Evolutionary conservation across 805 yeast species (phyloP).

Genomic region (Saccharomycopsis schoenii): DNA sequence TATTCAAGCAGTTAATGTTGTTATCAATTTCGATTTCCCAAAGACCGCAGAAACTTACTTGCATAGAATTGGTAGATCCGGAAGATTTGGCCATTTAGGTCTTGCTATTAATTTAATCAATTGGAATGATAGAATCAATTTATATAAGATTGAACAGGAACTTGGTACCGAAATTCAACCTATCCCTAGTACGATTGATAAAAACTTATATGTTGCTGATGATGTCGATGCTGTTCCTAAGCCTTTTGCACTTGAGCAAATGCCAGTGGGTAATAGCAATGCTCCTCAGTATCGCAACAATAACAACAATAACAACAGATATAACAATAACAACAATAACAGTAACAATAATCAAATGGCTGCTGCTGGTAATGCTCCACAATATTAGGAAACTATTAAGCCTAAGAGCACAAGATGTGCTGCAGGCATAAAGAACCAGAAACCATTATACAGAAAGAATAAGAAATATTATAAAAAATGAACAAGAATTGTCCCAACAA

Average conservation of each 20-base stretch:
- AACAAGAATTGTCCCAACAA: too few species aligned
- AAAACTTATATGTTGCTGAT: slow-evolving; percentile 77
- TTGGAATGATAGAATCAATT: slow-evolving; percentile 91
- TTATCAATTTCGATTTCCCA: slow-evolving; percentile 96
- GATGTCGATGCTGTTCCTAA: slow-evolving; percentile 67
- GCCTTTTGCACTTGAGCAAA: slow-evolving; percentile 71
- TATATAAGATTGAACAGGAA: slow-evolving; percentile 94
- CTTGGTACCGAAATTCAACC: slow-evolving; percentile 96
- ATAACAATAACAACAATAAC: slow-evolving; percentile 23
- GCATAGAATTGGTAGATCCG: slow-evolving; percentile 98
- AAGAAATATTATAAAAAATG: too few species aligned
- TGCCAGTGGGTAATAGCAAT: slow-evolving; percentile 31
- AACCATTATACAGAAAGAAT: too few species aligned
- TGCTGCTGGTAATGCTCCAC: neutral
- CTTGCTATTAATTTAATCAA: slow-evolving; percentile 92
- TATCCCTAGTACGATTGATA: slow-evolving; percentile 89
- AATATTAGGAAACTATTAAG: neutral
- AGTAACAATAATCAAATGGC: slow-evolving; percentile 14
- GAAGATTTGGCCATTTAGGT: slow-evolving; percentile 97
- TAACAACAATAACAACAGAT: slow-evolving; percentile 17
- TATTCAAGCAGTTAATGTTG: slow-evolving; percentile 97
- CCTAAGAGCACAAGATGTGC: neutral
- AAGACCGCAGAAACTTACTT: slow-evolving; percentile 95
- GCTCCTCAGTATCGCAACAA: slow-evolving; percentile 25
- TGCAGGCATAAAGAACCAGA: too few species aligned